These are phyloP conservation scores for Crithidia fasciculata DNA, from an alignment of 208 protist genomes.

Conservation along the genomic window DNA sequence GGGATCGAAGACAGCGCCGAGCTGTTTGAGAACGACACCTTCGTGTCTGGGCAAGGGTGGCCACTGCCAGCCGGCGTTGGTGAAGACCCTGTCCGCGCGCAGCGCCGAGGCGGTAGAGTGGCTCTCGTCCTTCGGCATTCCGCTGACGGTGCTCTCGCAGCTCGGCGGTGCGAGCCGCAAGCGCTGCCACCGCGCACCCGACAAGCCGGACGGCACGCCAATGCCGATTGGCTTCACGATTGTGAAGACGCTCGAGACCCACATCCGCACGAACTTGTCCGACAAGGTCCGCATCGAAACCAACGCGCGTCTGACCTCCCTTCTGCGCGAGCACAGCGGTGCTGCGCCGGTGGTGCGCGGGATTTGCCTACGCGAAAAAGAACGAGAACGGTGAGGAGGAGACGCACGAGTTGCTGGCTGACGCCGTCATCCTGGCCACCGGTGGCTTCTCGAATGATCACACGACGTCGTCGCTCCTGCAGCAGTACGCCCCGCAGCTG, in stretches of 20 bases:
- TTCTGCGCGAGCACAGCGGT: constrained; percentile 42
- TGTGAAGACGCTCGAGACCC: constrained; percentile 80
- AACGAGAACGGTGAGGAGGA: constrained; percentile 19
- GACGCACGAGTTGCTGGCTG: constrained; percentile 42
- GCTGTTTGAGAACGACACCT: constrained; percentile 85
- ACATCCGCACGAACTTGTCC: constrained; percentile 70
- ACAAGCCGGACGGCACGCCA: constrained; percentile 79
- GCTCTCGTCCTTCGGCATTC: constrained; percentile 82
- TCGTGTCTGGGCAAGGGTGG: constrained; percentile 67
- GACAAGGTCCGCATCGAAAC: constrained; percentile 70
- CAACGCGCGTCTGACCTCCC: constrained; percentile 39
- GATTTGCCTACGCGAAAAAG: constrained; percentile 33
- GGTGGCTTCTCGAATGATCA: constrained; percentile 89
- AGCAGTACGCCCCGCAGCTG: constrained; percentile 78
- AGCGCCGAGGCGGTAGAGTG: constrained; percentile 76
- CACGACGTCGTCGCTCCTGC: constrained; percentile 64
- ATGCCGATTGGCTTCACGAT: constrained; percentile 91
- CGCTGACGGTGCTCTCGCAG: constrained; percentile 85
- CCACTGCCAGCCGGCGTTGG: constrained; percentile 73
- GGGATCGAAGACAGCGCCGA: constrained; percentile 64
- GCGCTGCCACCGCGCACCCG: constrained; percentile 86
- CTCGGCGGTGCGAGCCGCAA: constrained; percentile 89
- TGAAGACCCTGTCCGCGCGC: constrained; percentile 79
- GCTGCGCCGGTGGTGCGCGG: constrained; percentile 42
- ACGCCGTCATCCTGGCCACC: constrained; percentile 90